Evolutionary conservation across 805 yeast species (phyloP).

Genomic region (Crinitomyces ghanaensis): DNA sequence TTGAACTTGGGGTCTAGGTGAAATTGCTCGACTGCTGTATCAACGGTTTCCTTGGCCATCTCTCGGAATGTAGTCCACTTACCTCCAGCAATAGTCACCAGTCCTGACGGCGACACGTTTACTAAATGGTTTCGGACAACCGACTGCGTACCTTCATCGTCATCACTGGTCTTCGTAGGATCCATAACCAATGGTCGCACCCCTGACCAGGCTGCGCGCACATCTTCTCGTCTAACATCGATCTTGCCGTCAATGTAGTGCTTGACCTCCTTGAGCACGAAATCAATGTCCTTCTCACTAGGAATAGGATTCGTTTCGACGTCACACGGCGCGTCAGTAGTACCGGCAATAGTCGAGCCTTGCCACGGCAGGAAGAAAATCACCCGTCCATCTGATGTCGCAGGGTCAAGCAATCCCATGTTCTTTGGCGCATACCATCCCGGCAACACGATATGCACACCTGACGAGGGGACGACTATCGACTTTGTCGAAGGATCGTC

Average conservation of each 20-base stretch:
- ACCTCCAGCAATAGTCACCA: slow-evolving; percentile 89
- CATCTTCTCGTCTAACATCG: slow-evolving; percentile 83
- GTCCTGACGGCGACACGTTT: slow-evolving; percentile 57
- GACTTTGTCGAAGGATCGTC: slow-evolving; percentile 47
- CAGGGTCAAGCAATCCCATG: slow-evolving; percentile 83
- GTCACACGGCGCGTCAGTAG: slow-evolving; percentile 73
- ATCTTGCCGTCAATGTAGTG: slow-evolving; percentile 66
- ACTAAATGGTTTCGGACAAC: slow-evolving; percentile 84
- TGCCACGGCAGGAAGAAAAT: slow-evolving; percentile 98
- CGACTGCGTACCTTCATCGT: slow-evolving; percentile 53
- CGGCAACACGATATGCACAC: slow-evolving; percentile 87
- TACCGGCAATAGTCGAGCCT: slow-evolving; percentile 91
- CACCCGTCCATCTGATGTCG: slow-evolving; percentile 90
- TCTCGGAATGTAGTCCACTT: slow-evolving; percentile 98
- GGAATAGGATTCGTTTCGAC: slow-evolving; percentile 54
- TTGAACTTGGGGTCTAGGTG: slow-evolving; percentile 31
- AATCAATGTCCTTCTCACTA: slow-evolving; percentile 77
- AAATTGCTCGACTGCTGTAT: slow-evolving; percentile 47
- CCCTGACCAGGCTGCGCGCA: slow-evolving; percentile 93
- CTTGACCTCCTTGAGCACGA: slow-evolving; percentile 76
- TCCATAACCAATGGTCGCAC: slow-evolving; percentile 89
- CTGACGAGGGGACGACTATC: slow-evolving; percentile 91
- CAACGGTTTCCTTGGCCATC: slow-evolving; percentile 92
- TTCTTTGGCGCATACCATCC: slow-evolving; percentile 82
- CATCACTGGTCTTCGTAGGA: slow-evolving; percentile 28